Conservation (phyloP, 2,329 filamentous ascomycete genomes). For the Microsporum audouinii region DNA sequence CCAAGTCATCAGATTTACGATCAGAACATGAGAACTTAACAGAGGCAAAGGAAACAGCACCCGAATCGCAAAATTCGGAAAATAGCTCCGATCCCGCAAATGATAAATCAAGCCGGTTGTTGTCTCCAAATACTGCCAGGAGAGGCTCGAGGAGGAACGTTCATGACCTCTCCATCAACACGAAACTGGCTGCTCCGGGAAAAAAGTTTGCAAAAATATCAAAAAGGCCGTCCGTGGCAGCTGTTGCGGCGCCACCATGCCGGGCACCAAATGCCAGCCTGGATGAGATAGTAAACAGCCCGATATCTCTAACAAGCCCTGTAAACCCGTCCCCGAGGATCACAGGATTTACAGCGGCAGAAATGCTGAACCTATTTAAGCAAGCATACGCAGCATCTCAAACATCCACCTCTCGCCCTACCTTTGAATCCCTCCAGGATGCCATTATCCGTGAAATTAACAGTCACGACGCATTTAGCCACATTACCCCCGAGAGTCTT, state of each 20-base stretch:
- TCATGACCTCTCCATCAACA: conserved; percentile 32
- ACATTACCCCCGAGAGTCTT: conserved; percentile 9
- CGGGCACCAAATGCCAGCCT: conserved; percentile 24
- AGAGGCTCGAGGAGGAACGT: conserved; percentile 26
- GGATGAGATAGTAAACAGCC: conserved; percentile 33
- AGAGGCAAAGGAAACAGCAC: neutral
- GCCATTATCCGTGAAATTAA: conserved; percentile 36
- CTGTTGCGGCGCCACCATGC: conserved; percentile 10
- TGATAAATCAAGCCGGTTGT: neutral
- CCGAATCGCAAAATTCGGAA: neutral
- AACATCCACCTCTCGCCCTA: conserved; percentile 21
- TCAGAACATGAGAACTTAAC: neutral
- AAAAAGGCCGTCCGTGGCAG: conserved; percentile 18
- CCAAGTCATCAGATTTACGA: neutral
- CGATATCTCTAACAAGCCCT: conserved; percentile 23
- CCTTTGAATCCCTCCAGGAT: conserved; percentile 33
- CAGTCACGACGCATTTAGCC: conserved; percentile 33
- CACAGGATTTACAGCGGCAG: conserved; percentile 25
- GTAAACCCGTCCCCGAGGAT: conserved; percentile 18
- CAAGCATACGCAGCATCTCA: conserved; percentile 27
- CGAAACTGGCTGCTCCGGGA: conserved; percentile 26
- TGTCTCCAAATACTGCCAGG: conserved; percentile 6
- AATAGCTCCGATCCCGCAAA: neutral
- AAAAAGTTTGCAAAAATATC: conserved; percentile 25
- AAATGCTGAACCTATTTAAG: conserved; percentile 34